Conservation (phyloP, 1,284 basidiomycete genomes). For the Microbotryum violaceum region DNA sequence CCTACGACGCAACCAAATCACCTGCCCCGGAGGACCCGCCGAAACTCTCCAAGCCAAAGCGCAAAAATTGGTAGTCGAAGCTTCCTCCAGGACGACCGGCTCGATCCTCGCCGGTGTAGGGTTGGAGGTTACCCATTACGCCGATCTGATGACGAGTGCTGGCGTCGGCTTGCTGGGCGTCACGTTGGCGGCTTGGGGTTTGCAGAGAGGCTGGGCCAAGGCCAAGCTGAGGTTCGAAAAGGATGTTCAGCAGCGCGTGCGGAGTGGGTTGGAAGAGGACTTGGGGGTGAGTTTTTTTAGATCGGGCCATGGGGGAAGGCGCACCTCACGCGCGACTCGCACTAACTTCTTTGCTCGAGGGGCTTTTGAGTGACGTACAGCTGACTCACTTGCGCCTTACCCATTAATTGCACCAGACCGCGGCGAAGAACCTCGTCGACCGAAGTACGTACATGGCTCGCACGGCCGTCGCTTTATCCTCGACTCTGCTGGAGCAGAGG, state of each 20-base stretch:
- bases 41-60: conserved; percentile 27
- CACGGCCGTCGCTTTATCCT: conserved; percentile 9
- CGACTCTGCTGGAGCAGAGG: conserved; percentile 2
- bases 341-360: too few relatives aligned
- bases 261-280: conserved; percentile 25
- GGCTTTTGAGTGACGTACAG: neutral
- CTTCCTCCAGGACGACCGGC: neutral
- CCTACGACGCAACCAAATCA: conserved; percentile 23
- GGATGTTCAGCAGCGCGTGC: conserved; percentile 30
- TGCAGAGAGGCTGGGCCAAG: conserved; percentile 39
- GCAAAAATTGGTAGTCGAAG: conserved; percentile 13
- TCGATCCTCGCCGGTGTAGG: conserved; percentile 7
- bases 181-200: conserved; percentile 36
- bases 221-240: conserved; percentile 36
- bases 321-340: neutral
- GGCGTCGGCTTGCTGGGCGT: conserved; percentile 36
- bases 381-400: too few relatives aligned
- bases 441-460: conserved; percentile 8
- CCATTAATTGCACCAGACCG: neutral
- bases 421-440: conserved; percentile 6
- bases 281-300: conserved; percentile 7
- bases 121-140: conserved; percentile 16
- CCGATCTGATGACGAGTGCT: conserved; percentile 35
- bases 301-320: neutral
- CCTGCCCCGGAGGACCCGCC: conserved; percentile 28